Conservation (phyloP, 2,329 filamentous ascomycete species). For the Samsoniella hepiali region DNA sequence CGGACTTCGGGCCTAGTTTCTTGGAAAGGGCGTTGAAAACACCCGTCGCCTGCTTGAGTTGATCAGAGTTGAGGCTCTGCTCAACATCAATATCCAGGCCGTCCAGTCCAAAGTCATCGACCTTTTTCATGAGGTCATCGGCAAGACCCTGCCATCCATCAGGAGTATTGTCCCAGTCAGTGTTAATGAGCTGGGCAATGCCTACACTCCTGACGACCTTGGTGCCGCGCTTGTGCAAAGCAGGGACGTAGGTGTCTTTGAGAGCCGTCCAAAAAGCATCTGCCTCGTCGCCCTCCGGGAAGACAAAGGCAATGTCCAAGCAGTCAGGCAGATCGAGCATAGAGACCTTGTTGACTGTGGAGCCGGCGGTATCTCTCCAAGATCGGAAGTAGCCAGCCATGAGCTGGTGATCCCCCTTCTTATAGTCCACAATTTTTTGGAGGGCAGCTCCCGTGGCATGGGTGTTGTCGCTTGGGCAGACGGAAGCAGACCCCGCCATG, state of each 20-base stretch:
- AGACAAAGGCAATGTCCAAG: conserved; percentile 18
- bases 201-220: conserved; percentile 14
- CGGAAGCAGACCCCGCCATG: conserved; percentile 9
- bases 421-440: conserved; percentile 16
- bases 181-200: conserved; percentile 2
- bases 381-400: conserved; percentile 17
- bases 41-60: conserved; percentile 13
- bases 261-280: conserved; percentile 1
- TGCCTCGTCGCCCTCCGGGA: conserved; percentile 9
- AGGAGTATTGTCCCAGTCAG: background rate
- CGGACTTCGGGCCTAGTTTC: conserved; percentile 16
- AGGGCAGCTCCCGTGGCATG: conserved; percentile 7
- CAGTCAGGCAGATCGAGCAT: conserved; percentile 18
- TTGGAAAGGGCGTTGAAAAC: conserved; percentile 17
- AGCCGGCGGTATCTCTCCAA: conserved; percentile 5
- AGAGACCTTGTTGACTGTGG: conserved; percentile 1
- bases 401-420: conserved; percentile 14
- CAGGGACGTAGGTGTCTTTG: conserved; percentile 8
- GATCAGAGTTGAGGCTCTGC: background rate
- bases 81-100: conserved; percentile 19
- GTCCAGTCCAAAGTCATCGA: conserved; percentile 10
- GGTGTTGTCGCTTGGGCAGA: conserved; percentile 14
- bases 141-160: conserved; percentile 9
- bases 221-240: conserved; percentile 6
- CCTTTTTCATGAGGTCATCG: background rate